A percentile compares a stretch with the other conserved stretches of the same genome.
These are phyloP conservation scores for Alternaria sp. DNA, from an alignment of 2,329 filamentous ascomycete species.

Conservation along the genomic window DNA sequence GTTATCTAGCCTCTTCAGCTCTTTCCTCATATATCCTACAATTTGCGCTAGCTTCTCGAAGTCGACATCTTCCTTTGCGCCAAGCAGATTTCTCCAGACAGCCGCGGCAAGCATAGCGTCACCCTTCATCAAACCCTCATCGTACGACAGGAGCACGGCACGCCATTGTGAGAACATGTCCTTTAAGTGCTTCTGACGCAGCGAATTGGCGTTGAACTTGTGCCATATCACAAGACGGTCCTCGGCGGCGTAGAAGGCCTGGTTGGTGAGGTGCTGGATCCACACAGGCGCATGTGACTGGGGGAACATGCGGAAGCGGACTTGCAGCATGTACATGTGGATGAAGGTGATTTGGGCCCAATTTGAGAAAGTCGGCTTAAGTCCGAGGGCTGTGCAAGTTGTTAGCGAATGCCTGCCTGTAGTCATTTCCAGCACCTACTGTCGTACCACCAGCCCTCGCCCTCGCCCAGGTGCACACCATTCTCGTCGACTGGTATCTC, in stretches of 20 bases:
- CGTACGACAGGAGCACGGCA: conserved; percentile 82
- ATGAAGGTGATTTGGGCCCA: conserved; percentile 98
- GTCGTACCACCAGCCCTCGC: conserved; percentile 81
- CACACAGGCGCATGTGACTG: conserved; percentile 74
- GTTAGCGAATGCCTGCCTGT: conserved; percentile 19
- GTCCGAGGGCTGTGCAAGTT: conserved; percentile 70
- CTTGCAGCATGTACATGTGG: conserved; percentile 91
- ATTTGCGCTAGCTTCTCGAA: conserved; percentile 68
- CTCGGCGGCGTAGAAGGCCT: conserved; percentile 92
- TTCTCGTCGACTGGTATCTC: conserved; percentile 75
- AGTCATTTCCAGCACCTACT: conserved; percentile 61
- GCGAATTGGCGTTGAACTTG: conserved; percentile 65
- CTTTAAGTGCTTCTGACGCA: conserved; percentile 73
- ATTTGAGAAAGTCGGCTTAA: conserved; percentile 88
- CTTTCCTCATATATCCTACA: conserved; percentile 69
- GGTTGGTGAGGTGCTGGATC: conserved; percentile 91
- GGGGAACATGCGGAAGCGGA: conserved; percentile 82
- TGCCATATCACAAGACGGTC: conserved; percentile 84
- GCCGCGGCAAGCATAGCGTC: conserved; percentile 82
- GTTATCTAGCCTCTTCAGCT: conserved; percentile 63
- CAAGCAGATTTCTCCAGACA: conserved; percentile 93
- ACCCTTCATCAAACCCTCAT: conserved; percentile 79
- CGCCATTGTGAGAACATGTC: conserved; percentile 95
- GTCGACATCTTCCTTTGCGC: conserved; percentile 72
- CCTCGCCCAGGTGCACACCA: conserved; percentile 83